Conservation (phyloP, 148 eudicot species). For the Chenopodium berlandieri region DNA sequence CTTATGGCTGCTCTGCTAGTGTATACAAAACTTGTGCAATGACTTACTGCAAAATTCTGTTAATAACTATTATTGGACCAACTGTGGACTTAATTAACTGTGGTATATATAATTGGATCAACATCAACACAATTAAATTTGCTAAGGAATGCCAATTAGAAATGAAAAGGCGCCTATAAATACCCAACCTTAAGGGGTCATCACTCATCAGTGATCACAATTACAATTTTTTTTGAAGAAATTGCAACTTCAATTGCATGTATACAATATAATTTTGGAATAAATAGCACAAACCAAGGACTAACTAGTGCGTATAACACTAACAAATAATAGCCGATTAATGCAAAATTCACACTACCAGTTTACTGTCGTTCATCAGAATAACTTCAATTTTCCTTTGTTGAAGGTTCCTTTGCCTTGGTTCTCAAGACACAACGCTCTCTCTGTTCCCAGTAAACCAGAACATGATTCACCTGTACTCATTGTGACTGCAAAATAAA, state of each 20-base stretch:
- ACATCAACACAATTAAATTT: too few species aligned
- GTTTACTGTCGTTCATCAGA: slow-evolving; percentile 22
- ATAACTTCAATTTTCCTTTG: slow-evolving; percentile 62
- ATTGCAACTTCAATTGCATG: neutral
- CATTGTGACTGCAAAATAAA: slow-evolving; percentile 86
- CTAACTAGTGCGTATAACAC: neutral
- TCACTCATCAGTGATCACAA: neutral
- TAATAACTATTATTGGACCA: too few species aligned
- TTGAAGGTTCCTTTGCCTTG: slow-evolving; percentile 44
- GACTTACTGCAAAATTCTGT: too few species aligned
- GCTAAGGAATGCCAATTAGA: too few species aligned
- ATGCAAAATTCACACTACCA: neutral
- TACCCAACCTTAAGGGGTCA: neutral
- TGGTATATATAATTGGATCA: too few species aligned
- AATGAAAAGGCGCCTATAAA: neutral
- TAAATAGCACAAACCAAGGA: slow-evolving; percentile 10
- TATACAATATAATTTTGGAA: slow-evolving; percentile 19
- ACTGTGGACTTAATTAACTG: too few species aligned
- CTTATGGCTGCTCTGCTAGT: too few species aligned
- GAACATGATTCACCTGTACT: slow-evolving; percentile 51
- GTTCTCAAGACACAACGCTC: slow-evolving; percentile 53
- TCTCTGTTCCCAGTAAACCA: slow-evolving; percentile 49
- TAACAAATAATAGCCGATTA: slow-evolving; percentile 5
- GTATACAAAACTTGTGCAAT: too few species aligned
- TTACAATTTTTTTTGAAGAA: neutral